Base-by-base conservation (phyloP, 73 alveolate genomes). In the Paramecium biaurelia region DNA sequence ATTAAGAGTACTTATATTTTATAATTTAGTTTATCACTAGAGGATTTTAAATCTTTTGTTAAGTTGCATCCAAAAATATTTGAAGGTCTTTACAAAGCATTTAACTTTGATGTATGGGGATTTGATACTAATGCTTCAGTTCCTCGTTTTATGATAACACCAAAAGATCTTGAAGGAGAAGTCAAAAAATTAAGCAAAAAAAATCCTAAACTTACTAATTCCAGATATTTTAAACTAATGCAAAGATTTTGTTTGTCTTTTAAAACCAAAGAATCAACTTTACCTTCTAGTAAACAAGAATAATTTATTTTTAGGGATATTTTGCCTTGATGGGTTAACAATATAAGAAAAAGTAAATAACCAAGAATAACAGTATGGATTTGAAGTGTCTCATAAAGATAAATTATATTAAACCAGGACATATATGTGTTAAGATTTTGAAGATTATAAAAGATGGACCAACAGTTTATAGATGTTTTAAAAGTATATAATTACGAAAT, bases 41-140 rank as follows among this genome's bases (percentile, higher is more conserved):
- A 43, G 5, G 90, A 79, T 15, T 79, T 79, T 26, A 79, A 15
- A 79, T 10, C 47, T 12, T 79, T 79, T 79, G 90, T 79, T 0
- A 38, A 45, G 7, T 20, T 42, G 26, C 90, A 79, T 45, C 90
- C 90, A 6, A 79, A 79, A n/a, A 45, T 79, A 21, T 79, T 79
- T 79, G 63, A 79, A 14, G 90, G 90, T 2, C 45, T 79, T 24
- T 79, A 79, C 7, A 79, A 79, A 41, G 90, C 90, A 43, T 79
- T 79, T 15, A 79, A 79, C 43, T 79, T 42, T 79, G 90, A 79
- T 47, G 56, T 79, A 0, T 79, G 90, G 90, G 90, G 90, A 3
- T 38, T 79, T 24, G 90, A 79, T 45, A 20, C n/a, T 23, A 41
- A n/a, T 30, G 56, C 45, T 4, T 42, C 18, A 24, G 45, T 79